Base-by-base conservation (phyloP, 2,329 filamentous ascomycete genomes). In the Alternaria ethzedia region DNA sequence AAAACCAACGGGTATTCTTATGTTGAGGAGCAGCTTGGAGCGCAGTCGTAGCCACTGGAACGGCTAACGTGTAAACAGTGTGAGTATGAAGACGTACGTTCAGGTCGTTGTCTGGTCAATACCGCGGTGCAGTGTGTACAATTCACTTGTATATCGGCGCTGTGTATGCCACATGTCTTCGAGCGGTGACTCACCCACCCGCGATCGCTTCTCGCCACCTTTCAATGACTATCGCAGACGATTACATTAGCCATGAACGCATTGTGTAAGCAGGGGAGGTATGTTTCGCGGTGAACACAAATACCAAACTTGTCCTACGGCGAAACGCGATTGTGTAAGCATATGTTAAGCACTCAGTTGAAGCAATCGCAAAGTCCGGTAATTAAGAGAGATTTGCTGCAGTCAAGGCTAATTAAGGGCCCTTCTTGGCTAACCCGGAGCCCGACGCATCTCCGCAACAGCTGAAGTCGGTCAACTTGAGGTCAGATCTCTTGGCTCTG, bases 291-390 rank as follows among this genome's bases (percentile, higher is more conserved):
- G 30, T 25, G 11, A 52, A 36, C 11, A 32, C 47, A 54, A 57
- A 59, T 43, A 23, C n/a, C 44, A 21, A 32, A 55, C 26, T 59
- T 41, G 58, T 51, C 20, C 51, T 47, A 50, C 49, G 54, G 54
- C 44, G 23, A 41, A 32, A 57, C 26, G 36, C 30, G 45, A 60
- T 66, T 74, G 67, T 67, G 74, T 77, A 69, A 77, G 75, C 75
- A 74, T 74, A 43, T 59, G 52, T 61, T 74, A 75, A 76, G 70
- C 73, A 50, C 32, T 44, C 44, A 54, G 45, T n/a, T 26, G 45
- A 23, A 30, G 30, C 30, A 55, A 25, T 23, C 21, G 13, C 45
- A 63, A 72, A 63, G 66, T 69, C 69, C 65, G 67, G 65, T 67
- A 75, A 76, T 76, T 76, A 70, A 49, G 61, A 65, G 12, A 23